Evolutionary conservation across 2,329 filamentous ascomycete species (phyloP).

Genomic region (Lasiodiplodia sp.): DNA sequence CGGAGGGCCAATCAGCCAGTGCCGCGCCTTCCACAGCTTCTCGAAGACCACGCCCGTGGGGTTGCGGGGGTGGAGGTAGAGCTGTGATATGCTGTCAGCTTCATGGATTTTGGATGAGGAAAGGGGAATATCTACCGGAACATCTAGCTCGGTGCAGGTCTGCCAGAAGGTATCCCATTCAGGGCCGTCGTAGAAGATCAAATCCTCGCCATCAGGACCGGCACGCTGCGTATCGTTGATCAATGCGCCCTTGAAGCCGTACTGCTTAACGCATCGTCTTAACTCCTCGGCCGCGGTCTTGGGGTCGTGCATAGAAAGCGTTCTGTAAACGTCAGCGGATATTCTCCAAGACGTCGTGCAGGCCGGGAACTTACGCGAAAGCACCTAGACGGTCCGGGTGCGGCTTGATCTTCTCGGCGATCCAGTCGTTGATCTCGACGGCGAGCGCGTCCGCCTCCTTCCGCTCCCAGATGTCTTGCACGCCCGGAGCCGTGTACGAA

Average conservation of each 20-base stretch:
- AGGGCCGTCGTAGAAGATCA: constrained; percentile 43
- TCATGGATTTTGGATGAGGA: background rate
- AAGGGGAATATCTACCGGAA: constrained; percentile 32
- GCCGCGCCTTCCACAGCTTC: constrained; percentile 41
- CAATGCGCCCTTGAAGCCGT: constrained; percentile 69
- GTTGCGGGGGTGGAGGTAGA: constrained; percentile 46
- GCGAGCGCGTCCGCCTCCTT: constrained; percentile 54
- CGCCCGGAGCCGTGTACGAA: constrained; percentile 57
- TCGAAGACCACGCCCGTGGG: constrained; percentile 40
- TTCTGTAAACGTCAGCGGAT: background rate
- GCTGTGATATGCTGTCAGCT: constrained; percentile 5
- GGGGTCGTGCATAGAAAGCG: constrained; percentile 45
- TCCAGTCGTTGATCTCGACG: constrained; percentile 57
- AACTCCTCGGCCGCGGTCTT: constrained; percentile 42
- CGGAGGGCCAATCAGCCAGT: constrained; percentile 41
- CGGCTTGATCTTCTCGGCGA: constrained; percentile 52
- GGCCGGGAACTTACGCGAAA: constrained; percentile 43
- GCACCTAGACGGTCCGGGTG: constrained; percentile 54
- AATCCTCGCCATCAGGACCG: constrained; percentile 40
- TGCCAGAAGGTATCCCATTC: constrained; percentile 45
- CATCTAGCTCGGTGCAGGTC: constrained; percentile 42
- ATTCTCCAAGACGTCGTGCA: too few species aligned
- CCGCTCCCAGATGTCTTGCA: constrained; percentile 56
- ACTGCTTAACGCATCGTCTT: constrained; percentile 40
- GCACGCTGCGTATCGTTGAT: constrained; percentile 51